Evolutionary conservation across 768 basidiomycete species (phyloP).

Genomic region (Mycena olivaceomarginata): DNA sequence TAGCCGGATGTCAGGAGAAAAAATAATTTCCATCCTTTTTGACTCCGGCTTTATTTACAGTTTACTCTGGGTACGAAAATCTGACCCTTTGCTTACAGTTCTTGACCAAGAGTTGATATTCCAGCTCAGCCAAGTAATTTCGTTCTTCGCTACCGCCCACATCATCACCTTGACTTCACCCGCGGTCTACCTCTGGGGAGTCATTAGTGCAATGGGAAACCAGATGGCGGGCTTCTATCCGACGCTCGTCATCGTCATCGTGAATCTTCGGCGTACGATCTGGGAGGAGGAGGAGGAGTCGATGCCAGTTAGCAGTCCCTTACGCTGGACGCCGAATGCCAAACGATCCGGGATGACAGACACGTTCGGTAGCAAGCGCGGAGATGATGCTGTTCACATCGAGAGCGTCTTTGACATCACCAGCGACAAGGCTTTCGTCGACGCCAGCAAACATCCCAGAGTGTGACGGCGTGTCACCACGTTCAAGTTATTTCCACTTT

Average conservation of each 20-base stretch:
- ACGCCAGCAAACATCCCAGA: slow-evolving; percentile 19
- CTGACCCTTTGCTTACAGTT: slow-evolving; percentile 25
- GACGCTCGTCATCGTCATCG: slow-evolving; percentile 30
- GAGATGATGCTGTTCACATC: slow-evolving; percentile 16
- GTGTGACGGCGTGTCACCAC: slow-evolving; percentile 25
- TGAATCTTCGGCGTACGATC: slow-evolving; percentile 33
- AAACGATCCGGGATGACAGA: slow-evolving; percentile 34
- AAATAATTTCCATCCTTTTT: slow-evolving; percentile 32
- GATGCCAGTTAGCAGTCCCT: slow-evolving; percentile 24
- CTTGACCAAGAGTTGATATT: slow-evolving; percentile 31
- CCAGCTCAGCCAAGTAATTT: slow-evolving; percentile 33
- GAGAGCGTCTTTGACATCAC: slow-evolving; percentile 29
- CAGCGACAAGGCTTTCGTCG: slow-evolving; percentile 28
- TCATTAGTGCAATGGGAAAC: slow-evolving; percentile 32
- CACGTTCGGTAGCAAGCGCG: slow-evolving; percentile 24
- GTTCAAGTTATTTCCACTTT: slow-evolving; percentile 28
- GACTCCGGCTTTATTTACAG: slow-evolving; percentile 33
- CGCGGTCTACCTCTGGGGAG: slow-evolving; percentile 33
- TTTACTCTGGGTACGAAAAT: slow-evolving; percentile 31
- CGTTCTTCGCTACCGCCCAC: slow-evolving; percentile 27
- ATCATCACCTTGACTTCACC: slow-evolving; percentile 34
- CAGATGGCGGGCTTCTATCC: slow-evolving; percentile 30
- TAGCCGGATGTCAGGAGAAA: slow-evolving; percentile 31
- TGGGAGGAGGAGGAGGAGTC: slow-evolving; percentile 26
- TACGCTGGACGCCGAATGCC: slow-evolving; percentile 30